Conservation (phyloP, 345 rosid species). For the Raphanus sativus region DNA sequence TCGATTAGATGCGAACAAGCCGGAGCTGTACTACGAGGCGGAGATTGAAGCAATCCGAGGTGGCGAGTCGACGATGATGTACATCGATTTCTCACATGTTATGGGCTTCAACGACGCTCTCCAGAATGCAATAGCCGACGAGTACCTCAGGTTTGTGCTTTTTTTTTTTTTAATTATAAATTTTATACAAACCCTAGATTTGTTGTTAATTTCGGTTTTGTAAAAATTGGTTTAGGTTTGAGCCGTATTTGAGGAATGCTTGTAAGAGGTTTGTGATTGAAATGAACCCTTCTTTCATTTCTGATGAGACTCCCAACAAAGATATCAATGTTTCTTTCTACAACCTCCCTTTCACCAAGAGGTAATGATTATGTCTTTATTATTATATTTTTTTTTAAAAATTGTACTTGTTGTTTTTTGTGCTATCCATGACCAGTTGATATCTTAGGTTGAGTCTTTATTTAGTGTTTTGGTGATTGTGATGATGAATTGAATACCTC, state of each 20-base stretch:
- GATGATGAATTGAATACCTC: too few species aligned
- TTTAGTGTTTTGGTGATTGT: too few species aligned
- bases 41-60: constrained; percentile 73
- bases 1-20: constrained; percentile 48
- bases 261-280: constrained; percentile 91
- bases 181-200: neutral
- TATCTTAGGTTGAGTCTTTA: too few species aligned
- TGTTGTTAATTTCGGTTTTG: neutral
- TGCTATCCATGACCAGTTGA: too few species aligned
- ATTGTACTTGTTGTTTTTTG: too few species aligned
- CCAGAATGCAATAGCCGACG: constrained; percentile 79
- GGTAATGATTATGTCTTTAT: constrained; percentile 40
- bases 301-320: constrained; percentile 82
- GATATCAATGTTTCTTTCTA: constrained; percentile 82
- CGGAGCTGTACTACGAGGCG: constrained; percentile 58
- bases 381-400: neutral
- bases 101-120: constrained; percentile 78
- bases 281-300: constrained; percentile 58
- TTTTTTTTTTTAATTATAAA: neutral
- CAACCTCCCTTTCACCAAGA: constrained; percentile 74
- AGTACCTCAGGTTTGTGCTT: constrained; percentile 63
- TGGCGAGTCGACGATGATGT: constrained; percentile 78
- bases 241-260: constrained; percentile 80
- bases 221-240: constrained; percentile 46
- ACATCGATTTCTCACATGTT: constrained; percentile 84